These are phyloP conservation scores for Flagelloscypha sp. DNA, from an alignment of 768 basidiomycete genomes.

Conservation along the genomic window DNA sequence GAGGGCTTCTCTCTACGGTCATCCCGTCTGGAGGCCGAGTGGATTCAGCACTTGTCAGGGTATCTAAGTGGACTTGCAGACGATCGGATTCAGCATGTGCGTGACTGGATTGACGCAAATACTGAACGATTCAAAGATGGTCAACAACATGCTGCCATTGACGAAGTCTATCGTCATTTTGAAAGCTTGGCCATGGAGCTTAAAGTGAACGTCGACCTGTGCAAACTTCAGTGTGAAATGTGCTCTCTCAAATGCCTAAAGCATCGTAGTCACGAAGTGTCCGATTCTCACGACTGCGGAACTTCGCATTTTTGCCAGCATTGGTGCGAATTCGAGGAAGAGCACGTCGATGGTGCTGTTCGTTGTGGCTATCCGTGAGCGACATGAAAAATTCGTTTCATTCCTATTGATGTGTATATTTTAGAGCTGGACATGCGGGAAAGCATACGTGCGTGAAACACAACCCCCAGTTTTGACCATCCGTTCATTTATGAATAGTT, in stretches of 20 bases:
- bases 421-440: constrained; percentile 54
- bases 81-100: constrained; percentile 37
- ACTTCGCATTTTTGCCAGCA: constrained; percentile 40
- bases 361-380: constrained; percentile 42
- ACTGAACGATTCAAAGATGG: constrained; percentile 34
- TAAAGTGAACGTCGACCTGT: constrained; percentile 37
- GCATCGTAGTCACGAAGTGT: constrained; percentile 33
- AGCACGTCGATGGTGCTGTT: constrained; percentile 21
- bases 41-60: constrained; percentile 28
- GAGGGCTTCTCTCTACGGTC: constrained; percentile 22
- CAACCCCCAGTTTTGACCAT: background rate
- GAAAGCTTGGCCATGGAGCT: constrained; percentile 37
- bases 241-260: constrained; percentile 46
- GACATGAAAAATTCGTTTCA: background rate
- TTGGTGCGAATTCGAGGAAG: constrained; percentile 34
- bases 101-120: constrained; percentile 44
- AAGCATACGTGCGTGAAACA: constrained; percentile 48
- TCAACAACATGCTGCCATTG: constrained; percentile 31
- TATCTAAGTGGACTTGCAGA: constrained; percentile 33
- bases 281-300: constrained; percentile 38
- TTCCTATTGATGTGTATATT: constrained; percentile 1
- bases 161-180: constrained; percentile 34
- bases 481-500: constrained; percentile 25
- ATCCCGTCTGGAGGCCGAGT: constrained; percentile 29
- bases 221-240: constrained; percentile 34